Evolutionary conservation across 2,329 filamentous ascomycete genomes (phyloP), one percentile per base, ranked within the genome.

Genomic region (Biscogniauxia marginata): DNA sequence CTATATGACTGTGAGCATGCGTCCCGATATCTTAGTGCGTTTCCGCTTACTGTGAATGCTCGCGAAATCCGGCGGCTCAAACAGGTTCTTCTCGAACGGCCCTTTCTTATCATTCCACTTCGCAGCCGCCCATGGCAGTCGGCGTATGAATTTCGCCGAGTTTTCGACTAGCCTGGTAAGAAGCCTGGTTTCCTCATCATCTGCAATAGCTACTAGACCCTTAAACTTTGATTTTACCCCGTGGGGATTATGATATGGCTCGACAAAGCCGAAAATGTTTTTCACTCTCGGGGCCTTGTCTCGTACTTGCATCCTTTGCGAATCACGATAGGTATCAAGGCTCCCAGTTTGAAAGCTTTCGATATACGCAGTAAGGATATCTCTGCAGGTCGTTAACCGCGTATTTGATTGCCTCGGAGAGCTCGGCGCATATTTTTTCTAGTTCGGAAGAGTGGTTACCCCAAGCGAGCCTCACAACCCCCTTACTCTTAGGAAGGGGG

Each of bases 31-130:
- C 39, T 60, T 62, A 9, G 46, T 52, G 9, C 7, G 50, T 16
- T 34, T 25, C 6, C 85, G 84, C 61, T 84, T 68, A 58, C 89
- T 81, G 65, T 91, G 87, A 3, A 91, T 76, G 11, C 83, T 88
- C 0, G 87, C 88, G 69, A 91, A 91, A 68, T 91, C 88, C 0
- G 88, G 88, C 39, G 84, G 83, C 11, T 89, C 75, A 68, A 91
- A 91, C 52, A 84, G 82, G 65, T 85, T 83, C 67, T 90, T 90
- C 70, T 91, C 88, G 66, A 91, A 91, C 0, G 83, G 82, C 7
- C 76, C 76, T n/a, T n/a, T n/a, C 55, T 74, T 78, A 0, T 71
- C 71, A 46, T 69, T 65, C 56, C 73, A 74, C 8, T 70, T 67
- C 3, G 56, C 7, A 3, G 77, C 75, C 8, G 79, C 75, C 88